Percentiles rank a stretch among this genome's conserved stretches.
Evolutionary conservation across 208 protist species (phyloP).

Genomic region (Crithidia expoeki): DNA sequence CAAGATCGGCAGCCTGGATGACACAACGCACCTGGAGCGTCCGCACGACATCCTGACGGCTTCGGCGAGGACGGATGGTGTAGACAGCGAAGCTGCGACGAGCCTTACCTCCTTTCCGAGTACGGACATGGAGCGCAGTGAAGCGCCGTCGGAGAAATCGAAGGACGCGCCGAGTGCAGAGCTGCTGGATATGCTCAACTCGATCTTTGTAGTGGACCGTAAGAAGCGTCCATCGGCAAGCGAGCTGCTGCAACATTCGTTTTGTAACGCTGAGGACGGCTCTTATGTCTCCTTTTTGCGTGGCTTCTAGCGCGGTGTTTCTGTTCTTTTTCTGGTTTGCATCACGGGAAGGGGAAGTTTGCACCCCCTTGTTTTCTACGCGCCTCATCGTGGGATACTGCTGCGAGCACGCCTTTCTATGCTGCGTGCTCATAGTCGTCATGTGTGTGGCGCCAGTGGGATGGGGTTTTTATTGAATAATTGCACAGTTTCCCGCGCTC

Average conservation of each 20-base stretch:
- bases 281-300: background rate
- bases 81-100: background rate
- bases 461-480: too few species aligned
- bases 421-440: too few species aligned
- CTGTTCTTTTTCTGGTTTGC: background rate
- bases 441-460: too few species aligned
- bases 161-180: constrained; percentile 18
- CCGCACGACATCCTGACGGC: constrained; percentile 37
- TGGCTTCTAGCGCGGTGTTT: background rate
- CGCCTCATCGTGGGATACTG: background rate
- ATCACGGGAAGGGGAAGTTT: too few species aligned
- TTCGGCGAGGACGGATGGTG: constrained; percentile 1
- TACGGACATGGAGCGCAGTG: too few species aligned
- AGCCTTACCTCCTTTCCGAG: background rate
- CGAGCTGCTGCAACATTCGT: constrained; percentile 57
- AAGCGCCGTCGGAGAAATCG: background rate
- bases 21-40: constrained; percentile 33
- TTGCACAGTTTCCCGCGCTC: too few species aligned
- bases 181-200: constrained; percentile 46
- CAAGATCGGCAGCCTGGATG: constrained; percentile 56
- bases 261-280: background rate
- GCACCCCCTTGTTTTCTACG: background rate
- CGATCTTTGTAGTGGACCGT: constrained; percentile 52
- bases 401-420: too few species aligned
- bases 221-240: constrained; percentile 48